A percentile compares a stretch with the other conserved stretches of the same genome.
Conservation (phyloP, 23 red algal genomes). For the Gracilaria gracilis region DNA sequence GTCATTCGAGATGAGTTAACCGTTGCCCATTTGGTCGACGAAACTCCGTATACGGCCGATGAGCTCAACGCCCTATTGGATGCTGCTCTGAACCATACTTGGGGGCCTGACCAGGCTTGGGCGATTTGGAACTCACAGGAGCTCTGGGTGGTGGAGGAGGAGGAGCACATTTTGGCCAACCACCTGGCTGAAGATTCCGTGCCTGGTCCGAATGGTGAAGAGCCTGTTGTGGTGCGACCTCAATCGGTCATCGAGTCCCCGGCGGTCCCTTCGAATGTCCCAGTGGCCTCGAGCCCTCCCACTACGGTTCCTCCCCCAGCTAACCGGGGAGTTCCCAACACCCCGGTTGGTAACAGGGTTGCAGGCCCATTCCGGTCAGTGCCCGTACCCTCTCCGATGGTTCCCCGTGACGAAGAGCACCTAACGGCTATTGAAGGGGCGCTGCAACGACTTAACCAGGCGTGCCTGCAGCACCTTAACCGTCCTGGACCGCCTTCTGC, state of each 20-base stretch:
- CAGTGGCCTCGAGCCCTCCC: too few species aligned
- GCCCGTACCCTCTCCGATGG: not conserved
- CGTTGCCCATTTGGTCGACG: not conserved
- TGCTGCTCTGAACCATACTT: not conserved
- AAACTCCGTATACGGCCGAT: not conserved
- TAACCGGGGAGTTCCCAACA: not conserved
- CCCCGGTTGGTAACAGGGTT: not conserved
- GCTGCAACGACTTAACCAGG: not conserved
- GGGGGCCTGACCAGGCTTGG: too few species aligned
- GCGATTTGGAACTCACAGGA: not conserved
- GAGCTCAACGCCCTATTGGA: constrained; percentile 13
- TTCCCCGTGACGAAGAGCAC: not conserved
- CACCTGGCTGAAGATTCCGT: not conserved
- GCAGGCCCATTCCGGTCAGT: not conserved
- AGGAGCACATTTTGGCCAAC: not conserved
- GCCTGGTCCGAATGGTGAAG: too few species aligned
- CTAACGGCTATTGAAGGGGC: not conserved
- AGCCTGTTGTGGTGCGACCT: too few species aligned
- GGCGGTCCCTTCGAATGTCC: not conserved
- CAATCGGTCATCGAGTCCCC: too few species aligned
- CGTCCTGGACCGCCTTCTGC: not conserved
- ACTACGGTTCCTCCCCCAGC: not conserved
- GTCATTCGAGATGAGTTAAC: not conserved
- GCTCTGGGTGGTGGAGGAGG: not conserved
- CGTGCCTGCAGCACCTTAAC: not conserved